Evolutionary conservation across 805 yeast species (phyloP).

Genomic region (Metschnikowia santaceciliae): DNA sequence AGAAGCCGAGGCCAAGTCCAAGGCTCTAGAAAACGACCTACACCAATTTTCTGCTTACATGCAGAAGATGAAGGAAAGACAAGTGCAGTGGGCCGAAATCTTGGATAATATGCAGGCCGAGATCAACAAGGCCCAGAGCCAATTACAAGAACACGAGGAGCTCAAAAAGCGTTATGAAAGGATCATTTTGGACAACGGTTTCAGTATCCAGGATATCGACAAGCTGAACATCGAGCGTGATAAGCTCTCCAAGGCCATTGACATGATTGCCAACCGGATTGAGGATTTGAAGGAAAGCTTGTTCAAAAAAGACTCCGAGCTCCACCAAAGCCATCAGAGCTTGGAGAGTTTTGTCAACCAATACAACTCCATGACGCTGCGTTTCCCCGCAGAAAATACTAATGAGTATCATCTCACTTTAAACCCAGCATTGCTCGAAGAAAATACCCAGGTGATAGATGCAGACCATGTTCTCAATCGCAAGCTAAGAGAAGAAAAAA

Average conservation of each 20-base stretch:
- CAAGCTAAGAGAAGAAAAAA: constrained; percentile 45
- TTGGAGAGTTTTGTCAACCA: constrained; percentile 50
- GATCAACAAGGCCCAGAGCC: constrained; percentile 40
- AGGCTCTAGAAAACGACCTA: constrained; percentile 67
- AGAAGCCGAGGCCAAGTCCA: constrained; percentile 47
- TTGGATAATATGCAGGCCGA: constrained; percentile 57
- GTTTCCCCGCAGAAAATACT: constrained; percentile 32
- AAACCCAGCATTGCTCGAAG: constrained; percentile 11
- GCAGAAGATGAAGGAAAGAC: constrained; percentile 60
- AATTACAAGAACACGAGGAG: constrained; percentile 37
- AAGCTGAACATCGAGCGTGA: constrained; percentile 60
- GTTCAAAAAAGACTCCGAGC: constrained; percentile 46
- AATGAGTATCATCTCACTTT: constrained; percentile 41
- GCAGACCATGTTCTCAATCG: constrained; percentile 40
- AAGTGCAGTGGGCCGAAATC: constrained; percentile 58
- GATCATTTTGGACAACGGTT: constrained; percentile 49
- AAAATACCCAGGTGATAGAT: constrained; percentile 14
- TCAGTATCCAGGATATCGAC: constrained; percentile 62
- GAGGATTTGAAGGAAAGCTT: constrained; percentile 46
- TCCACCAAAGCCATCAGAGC: constrained; percentile 47
- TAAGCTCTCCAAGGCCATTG: constrained; percentile 51
- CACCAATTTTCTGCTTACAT: constrained; percentile 69
- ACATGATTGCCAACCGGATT: constrained; percentile 36
- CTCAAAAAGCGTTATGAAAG: constrained; percentile 40
- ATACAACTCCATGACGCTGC: constrained; percentile 53